Base-by-base conservation (phyloP, 441 rosid genomes). In the Gossypium davidsonii region DNA sequence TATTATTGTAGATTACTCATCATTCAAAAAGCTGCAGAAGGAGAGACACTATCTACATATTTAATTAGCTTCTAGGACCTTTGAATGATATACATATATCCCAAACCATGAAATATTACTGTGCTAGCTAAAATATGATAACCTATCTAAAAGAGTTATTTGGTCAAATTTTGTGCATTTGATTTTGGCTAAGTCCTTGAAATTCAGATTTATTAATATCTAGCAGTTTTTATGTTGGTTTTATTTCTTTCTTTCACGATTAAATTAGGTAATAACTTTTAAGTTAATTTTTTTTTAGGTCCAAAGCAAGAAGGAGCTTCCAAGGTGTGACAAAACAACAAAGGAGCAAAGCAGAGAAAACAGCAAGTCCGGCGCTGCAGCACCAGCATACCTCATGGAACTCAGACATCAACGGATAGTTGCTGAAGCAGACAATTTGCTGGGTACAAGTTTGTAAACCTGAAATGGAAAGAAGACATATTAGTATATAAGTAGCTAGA, bases 321-420 rank as follows among this genome's bases (percentile, higher is more conserved):
- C 1, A 31, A 31, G 34, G 34, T 31, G 6, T 0, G 34, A 31
- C 34, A 31, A 31, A 31, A 14, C n/a, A 46, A 46, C 15, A 10
- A 46, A 46, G 51, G 51, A 46, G 51, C 5, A 46, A 46, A 46
- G 12, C 51, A 46, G 15, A 12, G n/a, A 46, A 46, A 11, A 46
- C 51, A 46, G 52, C 17, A 48, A 48, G 52, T 48, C 52, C n/a
- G 1, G 52, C 4, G 2, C 17, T 48, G 52, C 17, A 48, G 52
- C 52, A n/a, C 52, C 52, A 48, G 49, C 67, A 28, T 68, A 77
- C 80, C 80, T 61, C 71, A 62, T 52, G 52, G 48, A 51, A 59
- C 8, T 73, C 62, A 51, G 3, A 20, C 23, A 21, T 52, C 48
- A 46, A 9, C 0, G 6, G 42, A 73, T 28, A 15, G 31, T 26